Conservation (phyloP, 805 yeast genomes). For the Jamesozyma lodderae region DNA sequence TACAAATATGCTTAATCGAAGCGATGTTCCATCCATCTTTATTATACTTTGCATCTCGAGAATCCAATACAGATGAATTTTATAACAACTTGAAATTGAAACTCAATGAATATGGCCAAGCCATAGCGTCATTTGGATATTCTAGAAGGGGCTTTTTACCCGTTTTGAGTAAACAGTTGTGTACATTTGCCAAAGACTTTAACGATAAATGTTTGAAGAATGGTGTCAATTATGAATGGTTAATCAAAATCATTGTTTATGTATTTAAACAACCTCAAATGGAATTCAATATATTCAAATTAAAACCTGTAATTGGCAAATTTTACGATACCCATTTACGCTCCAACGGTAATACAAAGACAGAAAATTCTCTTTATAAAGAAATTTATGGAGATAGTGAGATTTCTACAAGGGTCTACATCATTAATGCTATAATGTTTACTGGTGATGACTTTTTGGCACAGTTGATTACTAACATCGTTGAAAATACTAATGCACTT, state of each 20-base stretch:
- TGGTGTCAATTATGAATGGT: slow-evolving; percentile 32
- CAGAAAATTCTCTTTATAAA: slow-evolving; percentile 30
- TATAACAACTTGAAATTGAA: slow-evolving; percentile 1
- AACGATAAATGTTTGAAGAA: slow-evolving; percentile 22
- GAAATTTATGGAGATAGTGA: slow-evolving; percentile 52
- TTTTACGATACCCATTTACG: slow-evolving; percentile 38
- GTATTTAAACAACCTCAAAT: slow-evolving; percentile 45
- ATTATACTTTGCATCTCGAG: slow-evolving; percentile 32
- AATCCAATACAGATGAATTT: slow-evolving; percentile 16
- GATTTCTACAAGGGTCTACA: slow-evolving; percentile 40
- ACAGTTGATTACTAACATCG: slow-evolving; percentile 15
- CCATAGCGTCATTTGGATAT: slow-evolving; percentile 40
- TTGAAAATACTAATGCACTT: slow-evolving; percentile 37
- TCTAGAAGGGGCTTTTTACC: slow-evolving; percentile 69
- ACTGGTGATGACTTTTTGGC: slow-evolving; percentile 17
- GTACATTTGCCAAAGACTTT: slow-evolving; percentile 34
- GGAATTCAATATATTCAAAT: slow-evolving; percentile 43
- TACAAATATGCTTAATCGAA: slow-evolving; percentile 53
- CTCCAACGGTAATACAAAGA: slow-evolving; percentile 19
- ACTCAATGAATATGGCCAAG: slow-evolving; percentile 26
- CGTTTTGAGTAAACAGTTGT: slow-evolving; percentile 39
- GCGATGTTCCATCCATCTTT: slow-evolving; percentile 37
- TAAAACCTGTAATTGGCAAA: slow-evolving; percentile 49
- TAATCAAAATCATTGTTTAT: slow-evolving; percentile 40
- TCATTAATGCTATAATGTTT: slow-evolving; percentile 40